Conservation (phyloP, 2,329 filamentous ascomycete species). For the Graphium sp. region DNA sequence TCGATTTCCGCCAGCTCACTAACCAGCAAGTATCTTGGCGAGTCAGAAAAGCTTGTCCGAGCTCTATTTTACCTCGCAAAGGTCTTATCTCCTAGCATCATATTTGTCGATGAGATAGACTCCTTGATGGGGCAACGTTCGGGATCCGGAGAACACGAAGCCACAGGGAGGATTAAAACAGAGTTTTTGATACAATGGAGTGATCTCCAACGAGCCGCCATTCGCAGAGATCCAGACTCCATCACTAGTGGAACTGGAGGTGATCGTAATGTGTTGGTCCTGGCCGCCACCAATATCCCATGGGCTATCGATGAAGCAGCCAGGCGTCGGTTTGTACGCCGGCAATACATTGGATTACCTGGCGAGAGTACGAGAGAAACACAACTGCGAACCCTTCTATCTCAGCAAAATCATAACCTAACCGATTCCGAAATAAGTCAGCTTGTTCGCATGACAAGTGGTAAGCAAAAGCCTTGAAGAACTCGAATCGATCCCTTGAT, state of each 20-base stretch:
- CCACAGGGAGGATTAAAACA: constrained; percentile 85
- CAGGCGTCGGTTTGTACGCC: constrained; percentile 71
- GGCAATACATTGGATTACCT: constrained; percentile 91
- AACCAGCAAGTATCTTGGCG: constrained; percentile 90
- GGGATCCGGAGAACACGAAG: constrained; percentile 77
- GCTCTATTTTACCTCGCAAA: constrained; percentile 86
- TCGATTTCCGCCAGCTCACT: constrained; percentile 89
- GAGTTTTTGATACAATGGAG: constrained; percentile 98
- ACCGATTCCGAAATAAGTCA: constrained; percentile 52
- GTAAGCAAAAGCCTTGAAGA: constrained; percentile 27
- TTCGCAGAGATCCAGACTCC: constrained; percentile 46
- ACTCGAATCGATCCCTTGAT: not conserved
- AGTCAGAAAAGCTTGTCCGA: constrained; percentile 89
- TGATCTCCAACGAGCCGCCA: constrained; percentile 79
- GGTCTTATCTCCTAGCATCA: constrained; percentile 79
- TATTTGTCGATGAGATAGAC: constrained; percentile 97
- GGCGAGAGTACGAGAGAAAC: constrained; percentile 65
- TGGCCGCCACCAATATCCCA: constrained; percentile 88
- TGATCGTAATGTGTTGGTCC: constrained; percentile 78
- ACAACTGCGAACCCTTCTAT: constrained; percentile 64
- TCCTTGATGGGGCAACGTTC: constrained; percentile 74
- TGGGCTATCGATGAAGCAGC: constrained; percentile 98
- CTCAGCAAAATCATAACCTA: constrained; percentile 75
- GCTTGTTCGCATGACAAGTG: constrained; percentile 70
- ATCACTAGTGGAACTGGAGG: constrained; percentile 27